Conservation (phyloP, 2,329 filamentous ascomycete genomes). For the Stachybotrys echinatus region DNA sequence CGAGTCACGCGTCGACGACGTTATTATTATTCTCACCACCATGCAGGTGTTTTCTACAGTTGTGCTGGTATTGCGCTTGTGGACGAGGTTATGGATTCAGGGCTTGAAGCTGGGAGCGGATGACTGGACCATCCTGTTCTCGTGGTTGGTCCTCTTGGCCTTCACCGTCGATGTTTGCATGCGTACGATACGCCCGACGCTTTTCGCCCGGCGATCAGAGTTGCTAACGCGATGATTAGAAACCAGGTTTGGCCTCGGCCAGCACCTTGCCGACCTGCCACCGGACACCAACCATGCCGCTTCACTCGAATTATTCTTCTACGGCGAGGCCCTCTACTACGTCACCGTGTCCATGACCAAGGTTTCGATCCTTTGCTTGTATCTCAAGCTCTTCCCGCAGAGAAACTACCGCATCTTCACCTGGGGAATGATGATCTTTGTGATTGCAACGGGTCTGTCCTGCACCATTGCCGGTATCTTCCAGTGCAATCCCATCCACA, state of each 20-base stretch:
- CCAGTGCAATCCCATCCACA: slow-evolving; percentile 31
- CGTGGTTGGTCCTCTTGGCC: neutral
- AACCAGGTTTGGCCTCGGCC: neutral
- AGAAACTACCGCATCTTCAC: slow-evolving; percentile 25
- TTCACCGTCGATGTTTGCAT: neutral
- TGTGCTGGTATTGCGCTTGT: neutral
- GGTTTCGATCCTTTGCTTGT: slow-evolving; percentile 31
- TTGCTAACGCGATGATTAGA: neutral
- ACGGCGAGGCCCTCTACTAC: slow-evolving; percentile 29
- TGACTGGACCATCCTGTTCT: neutral
- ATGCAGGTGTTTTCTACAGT: neutral
- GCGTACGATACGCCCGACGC: neutral
- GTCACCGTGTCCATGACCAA: slow-evolving; percentile 32
- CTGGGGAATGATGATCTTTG: slow-evolving; percentile 25
- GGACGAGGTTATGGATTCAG: neutral
- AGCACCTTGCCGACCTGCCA: neutral
- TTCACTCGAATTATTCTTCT: slow-evolving; percentile 12
- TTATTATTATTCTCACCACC: neutral
- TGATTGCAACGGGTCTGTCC: slow-evolving; percentile 26
- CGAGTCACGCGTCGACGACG: neutral
- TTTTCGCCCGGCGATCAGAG: neutral
- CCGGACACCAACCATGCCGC: neutral
- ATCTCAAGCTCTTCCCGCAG: slow-evolving; percentile 30
- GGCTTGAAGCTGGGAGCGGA: neutral
- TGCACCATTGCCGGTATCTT: slow-evolving; percentile 33